Evolutionary conservation across 1,284 basidiomycete species (phyloP).

Genomic region (Hymenochaete sp.): DNA sequence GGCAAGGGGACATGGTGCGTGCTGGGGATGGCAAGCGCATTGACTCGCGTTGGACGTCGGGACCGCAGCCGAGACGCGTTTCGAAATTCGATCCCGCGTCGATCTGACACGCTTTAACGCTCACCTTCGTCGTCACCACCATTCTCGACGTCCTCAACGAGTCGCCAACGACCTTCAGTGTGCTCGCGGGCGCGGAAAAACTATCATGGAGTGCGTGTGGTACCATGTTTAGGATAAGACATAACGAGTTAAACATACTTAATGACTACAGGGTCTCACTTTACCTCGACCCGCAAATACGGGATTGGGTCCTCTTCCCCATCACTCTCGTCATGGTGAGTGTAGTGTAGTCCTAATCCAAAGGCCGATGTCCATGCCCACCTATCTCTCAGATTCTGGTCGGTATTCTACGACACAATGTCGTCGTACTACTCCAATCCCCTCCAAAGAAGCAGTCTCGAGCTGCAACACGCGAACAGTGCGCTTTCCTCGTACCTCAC

Average conservation of each 20-base stretch:
- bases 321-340: conserved; percentile 95
- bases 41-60: too few relatives aligned
- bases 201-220: conserved; percentile 11
- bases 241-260: conserved; percentile 10
- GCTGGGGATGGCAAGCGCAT: too few relatives aligned
- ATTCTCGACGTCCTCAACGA: not conserved
- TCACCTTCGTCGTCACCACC: conserved; percentile 3
- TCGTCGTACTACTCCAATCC: conserved; percentile 80
- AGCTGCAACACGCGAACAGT: conserved; percentile 89
- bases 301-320: conserved; percentile 92
- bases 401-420: conserved; percentile 89
- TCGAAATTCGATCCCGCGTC: too few relatives aligned
- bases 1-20: not conserved
- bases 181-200: conserved; percentile 2
- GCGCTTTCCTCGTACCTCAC: conserved; percentile 29
- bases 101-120: not conserved
- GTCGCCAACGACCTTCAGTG: conserved; percentile 6
- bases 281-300: conserved; percentile 89
- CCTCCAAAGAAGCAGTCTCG: conserved; percentile 75
- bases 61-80: too few relatives aligned
- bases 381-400: conserved; percentile 67
- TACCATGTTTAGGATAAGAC: not conserved
- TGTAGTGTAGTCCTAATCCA: conserved; percentile 13
- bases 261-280: conserved; percentile 53
- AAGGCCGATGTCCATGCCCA: not conserved